Conservation (phyloP, 495 filamentous ascomycete species). For the Penicillium bialowiezense region DNA sequence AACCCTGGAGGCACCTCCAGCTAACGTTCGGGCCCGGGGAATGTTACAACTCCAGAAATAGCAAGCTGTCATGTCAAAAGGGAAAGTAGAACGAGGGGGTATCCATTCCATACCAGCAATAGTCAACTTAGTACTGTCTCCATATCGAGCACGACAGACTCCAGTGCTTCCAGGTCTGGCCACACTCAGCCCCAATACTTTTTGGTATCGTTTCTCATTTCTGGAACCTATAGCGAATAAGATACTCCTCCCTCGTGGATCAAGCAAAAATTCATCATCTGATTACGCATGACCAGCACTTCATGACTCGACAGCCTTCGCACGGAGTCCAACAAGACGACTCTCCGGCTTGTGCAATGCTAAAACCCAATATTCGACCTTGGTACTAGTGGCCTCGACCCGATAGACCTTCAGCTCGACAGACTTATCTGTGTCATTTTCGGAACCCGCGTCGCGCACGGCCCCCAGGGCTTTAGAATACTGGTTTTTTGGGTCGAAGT, state of each 20-base stretch:
- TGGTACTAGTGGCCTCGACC: conserved; percentile 56
- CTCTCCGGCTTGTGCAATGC: conserved; percentile 52
- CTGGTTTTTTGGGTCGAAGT: conserved; percentile 42
- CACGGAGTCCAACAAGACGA: conserved; percentile 71
- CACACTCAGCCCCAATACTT: too few species aligned
- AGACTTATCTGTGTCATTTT: conserved; percentile 28
- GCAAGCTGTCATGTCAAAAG: conserved; percentile 8
- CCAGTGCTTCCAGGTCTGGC: too few species aligned
- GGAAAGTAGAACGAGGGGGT: neutral
- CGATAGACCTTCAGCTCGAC: conserved; percentile 75
- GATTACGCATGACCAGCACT: neutral
- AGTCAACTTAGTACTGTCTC: too few species aligned
- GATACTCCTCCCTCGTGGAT: too few species aligned
- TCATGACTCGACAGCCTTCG: conserved; percentile 70
- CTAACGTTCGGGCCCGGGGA: conserved; percentile 4
- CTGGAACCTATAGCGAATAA: too few species aligned
- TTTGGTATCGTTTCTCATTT: too few species aligned
- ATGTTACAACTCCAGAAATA: conserved; percentile 11
- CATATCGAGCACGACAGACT: too few species aligned
- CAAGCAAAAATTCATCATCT: neutral
- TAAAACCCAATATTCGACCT: conserved; percentile 76
- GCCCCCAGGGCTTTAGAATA: conserved; percentile 30
- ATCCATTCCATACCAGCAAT: neutral
- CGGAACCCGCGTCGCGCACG: conserved; percentile 34
- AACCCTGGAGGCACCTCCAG: neutral